These are phyloP conservation scores for Penicillium paxilli DNA, from an alignment of 495 filamentous ascomycete genomes.

Conservation along the genomic window DNA sequence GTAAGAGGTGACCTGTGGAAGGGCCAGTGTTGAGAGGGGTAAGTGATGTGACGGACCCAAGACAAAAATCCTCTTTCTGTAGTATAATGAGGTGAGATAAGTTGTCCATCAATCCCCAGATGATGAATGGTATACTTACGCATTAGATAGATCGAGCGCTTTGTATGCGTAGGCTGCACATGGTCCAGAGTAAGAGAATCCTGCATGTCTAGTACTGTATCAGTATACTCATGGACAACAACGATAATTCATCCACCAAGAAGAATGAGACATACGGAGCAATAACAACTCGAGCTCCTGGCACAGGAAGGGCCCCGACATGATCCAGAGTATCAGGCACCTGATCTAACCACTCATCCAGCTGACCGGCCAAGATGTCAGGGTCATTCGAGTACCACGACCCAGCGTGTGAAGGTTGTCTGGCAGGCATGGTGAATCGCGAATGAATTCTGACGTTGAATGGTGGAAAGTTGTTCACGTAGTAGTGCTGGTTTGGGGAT, in stretches of 20 bases:
- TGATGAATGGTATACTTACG: constrained; percentile 46
- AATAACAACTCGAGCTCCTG: constrained; percentile 85
- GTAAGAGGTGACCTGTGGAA: constrained; percentile 75
- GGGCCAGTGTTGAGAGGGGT: constrained; percentile 73
- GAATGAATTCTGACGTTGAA: too few species aligned
- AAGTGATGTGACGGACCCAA: constrained; percentile 92
- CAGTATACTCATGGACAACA: constrained; percentile 5
- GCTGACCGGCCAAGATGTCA: constrained; percentile 61
- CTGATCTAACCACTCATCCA: constrained; percentile 74
- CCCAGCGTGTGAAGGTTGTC: constrained; percentile 70
- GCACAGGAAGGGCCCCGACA: constrained; percentile 61
- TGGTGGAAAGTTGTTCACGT: too few species aligned
- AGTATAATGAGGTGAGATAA: not conserved
- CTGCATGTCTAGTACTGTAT: constrained; percentile 77
- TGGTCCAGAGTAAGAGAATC: constrained; percentile 92
- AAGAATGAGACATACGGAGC: constrained; percentile 72
- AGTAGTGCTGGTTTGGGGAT: not conserved
- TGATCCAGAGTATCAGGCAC: constrained; percentile 66
- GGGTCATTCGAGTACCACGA: constrained; percentile 81
- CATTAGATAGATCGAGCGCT: constrained; percentile 77
- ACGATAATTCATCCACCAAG: not conserved
- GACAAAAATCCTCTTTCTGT: constrained; percentile 86
- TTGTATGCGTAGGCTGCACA: constrained; percentile 96
- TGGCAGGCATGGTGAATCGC: constrained; percentile 50
- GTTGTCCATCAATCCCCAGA: not conserved